A percentile compares a stretch with the other conserved stretches of the same genome.
phyloP scores from a whole-genome alignment of 148 eudicot genomes.

The Cornus florida region DNA sequence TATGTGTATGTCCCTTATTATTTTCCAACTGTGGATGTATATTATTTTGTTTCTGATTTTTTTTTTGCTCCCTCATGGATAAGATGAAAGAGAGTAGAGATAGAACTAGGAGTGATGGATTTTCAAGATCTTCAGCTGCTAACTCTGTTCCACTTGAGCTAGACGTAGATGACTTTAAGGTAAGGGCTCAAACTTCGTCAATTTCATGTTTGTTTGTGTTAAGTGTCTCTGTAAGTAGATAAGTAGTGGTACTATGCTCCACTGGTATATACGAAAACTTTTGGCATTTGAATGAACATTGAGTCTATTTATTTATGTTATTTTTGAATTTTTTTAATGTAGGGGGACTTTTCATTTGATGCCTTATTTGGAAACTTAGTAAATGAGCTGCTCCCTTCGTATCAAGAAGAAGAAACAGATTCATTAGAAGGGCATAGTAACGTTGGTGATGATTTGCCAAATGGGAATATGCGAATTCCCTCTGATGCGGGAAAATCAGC shows the following conservation, averaged over 20 bases:
- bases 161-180: constrained; percentile 94
- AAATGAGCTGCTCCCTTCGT: constrained; percentile 77
- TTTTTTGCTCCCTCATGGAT: background rate
- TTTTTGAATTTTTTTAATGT: background rate
- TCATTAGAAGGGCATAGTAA: constrained; percentile 57
- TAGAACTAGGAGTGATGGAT: constrained; percentile 28
- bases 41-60: background rate
- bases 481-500: constrained; percentile 42
- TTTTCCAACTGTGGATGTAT: background rate
- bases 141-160: constrained; percentile 65
- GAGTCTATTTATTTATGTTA: background rate
- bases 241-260: background rate
- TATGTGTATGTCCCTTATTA: background rate
- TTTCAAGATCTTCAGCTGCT: constrained; percentile 38
- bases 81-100: constrained; percentile 54
- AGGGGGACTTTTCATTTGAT: constrained; percentile 99
- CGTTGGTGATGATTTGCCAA: constrained; percentile 49
- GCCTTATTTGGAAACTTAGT: constrained; percentile 93
- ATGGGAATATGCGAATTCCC: constrained; percentile 47
- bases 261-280: background rate
- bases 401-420: constrained; percentile 67
- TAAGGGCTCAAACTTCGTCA: constrained; percentile 20
- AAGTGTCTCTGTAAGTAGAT: background rate
- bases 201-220: background rate
- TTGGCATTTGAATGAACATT: constrained; percentile 1